Percentiles rank a stretch among this genome's conserved stretches.
Conservation (phyloP, 768 basidiomycete species). For the Amanita inopinata region DNA sequence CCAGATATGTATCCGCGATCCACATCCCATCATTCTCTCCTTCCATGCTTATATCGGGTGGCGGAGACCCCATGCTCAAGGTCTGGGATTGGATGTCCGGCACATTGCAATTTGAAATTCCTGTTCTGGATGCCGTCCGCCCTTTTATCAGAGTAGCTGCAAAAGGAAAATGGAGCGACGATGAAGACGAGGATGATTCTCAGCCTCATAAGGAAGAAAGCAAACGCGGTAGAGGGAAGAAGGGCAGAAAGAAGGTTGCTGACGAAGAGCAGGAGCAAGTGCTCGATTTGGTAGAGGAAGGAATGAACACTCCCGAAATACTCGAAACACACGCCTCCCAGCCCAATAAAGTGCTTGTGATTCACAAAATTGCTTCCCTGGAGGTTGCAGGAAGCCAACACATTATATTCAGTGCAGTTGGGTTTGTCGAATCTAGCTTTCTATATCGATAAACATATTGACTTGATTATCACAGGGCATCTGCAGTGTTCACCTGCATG, state of each 20-base stretch:
- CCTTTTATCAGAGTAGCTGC: slow-evolving; percentile 37
- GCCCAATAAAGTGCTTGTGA: slow-evolving; percentile 38
- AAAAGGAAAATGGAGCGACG: slow-evolving; percentile 22
- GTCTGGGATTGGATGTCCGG: slow-evolving; percentile 79
- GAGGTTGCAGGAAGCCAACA: slow-evolving; percentile 24
- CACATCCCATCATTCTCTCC: slow-evolving; percentile 48
- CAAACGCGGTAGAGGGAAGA: slow-evolving; percentile 18
- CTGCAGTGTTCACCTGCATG: slow-evolving; percentile 8
- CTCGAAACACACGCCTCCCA: slow-evolving; percentile 10
- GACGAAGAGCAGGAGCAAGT: too few species aligned
- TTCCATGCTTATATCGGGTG: slow-evolving; percentile 65
- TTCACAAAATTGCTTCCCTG: slow-evolving; percentile 46
- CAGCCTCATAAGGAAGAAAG: slow-evolving; percentile 13
- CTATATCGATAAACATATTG: not conserved
- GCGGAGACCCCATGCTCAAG: slow-evolving; percentile 72
- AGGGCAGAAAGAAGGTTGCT: slow-evolving; percentile 14
- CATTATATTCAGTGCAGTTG: slow-evolving; percentile 61
- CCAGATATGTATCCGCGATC: slow-evolving; percentile 76
- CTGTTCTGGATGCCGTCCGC: slow-evolving; percentile 36
- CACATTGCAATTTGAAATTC: slow-evolving; percentile 36
- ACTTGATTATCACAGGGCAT: not conserved
- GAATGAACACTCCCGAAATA: slow-evolving; percentile 9
- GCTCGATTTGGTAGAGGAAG: too few species aligned
- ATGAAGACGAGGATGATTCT: slow-evolving; percentile 18
- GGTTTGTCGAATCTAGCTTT: slow-evolving; percentile 35